Evolutionary conservation across 2,329 filamentous ascomycete genomes (phyloP).

Genomic region (Cadophora sp.): DNA sequence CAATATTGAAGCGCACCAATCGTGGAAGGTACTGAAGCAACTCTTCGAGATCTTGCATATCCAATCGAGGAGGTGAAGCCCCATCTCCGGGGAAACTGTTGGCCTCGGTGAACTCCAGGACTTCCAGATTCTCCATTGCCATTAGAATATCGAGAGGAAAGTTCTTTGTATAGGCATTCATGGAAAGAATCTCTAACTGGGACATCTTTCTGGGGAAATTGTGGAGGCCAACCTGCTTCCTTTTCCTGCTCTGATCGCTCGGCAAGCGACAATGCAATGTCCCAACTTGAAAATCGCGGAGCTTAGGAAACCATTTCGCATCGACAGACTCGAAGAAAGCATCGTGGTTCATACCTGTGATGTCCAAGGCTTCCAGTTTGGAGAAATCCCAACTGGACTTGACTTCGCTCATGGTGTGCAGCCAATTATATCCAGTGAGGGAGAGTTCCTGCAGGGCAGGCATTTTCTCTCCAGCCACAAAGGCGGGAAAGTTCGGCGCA

Average conservation of each 20-base stretch:
- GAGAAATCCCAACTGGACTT: constrained; percentile 6
- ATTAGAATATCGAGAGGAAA: neutral
- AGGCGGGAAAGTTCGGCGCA: neutral
- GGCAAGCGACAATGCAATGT: neutral
- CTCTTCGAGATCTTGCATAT: constrained; percentile 9
- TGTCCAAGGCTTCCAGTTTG: neutral
- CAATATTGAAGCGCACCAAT: neutral
- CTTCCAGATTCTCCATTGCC: constrained; percentile 3
- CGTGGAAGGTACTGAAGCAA: constrained; percentile 5
- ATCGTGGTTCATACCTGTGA: neutral
- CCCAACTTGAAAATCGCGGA: neutral
- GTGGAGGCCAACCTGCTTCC: neutral
- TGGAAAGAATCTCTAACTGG: neutral
- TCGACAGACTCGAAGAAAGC: neutral
- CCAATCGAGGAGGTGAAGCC: neutral
- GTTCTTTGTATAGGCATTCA: neutral
- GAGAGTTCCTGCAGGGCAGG: neutral
- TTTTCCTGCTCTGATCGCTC: neutral
- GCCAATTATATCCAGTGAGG: constrained; percentile 4
- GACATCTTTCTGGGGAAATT: neutral
- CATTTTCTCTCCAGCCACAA: neutral
- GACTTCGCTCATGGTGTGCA: neutral
- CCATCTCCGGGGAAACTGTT: neutral
- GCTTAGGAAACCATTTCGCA: neutral
- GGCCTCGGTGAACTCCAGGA: neutral